A percentile compares a stretch with the other conserved stretches of the same genome.
Evolutionary conservation across 768 basidiomycete species (phyloP).

Genomic region (Serendipita sp.): DNA sequence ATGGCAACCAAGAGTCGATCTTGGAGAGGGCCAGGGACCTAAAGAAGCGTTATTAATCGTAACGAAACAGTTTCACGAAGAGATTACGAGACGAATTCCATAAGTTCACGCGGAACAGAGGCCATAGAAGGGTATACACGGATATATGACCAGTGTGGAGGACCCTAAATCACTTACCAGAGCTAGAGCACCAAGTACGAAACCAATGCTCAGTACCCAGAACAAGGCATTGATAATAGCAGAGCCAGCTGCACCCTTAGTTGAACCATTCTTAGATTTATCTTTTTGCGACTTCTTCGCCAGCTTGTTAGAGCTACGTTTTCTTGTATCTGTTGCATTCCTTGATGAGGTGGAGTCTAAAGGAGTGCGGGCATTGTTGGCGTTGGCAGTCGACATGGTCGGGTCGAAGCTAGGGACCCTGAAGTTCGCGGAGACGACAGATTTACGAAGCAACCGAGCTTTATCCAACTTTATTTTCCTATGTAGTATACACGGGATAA

Average conservation of each 20-base stretch:
- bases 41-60: not conserved
- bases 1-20: not conserved
- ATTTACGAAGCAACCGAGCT: too few relatives aligned
- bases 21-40: not conserved
- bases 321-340: too few relatives aligned
- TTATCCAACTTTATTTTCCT: too few relatives aligned
- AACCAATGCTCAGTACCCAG: not conserved
- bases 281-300: too few relatives aligned
- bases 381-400: not conserved
- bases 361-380: not conserved
- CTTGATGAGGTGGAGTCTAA: not conserved
- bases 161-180: not conserved
- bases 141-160: not conserved
- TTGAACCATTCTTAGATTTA: too few relatives aligned
- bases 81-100: too few relatives aligned
- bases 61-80: not conserved
- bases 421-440: too few relatives aligned
- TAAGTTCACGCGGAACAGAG: too few relatives aligned
- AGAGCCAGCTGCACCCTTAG: not conserved
- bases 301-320: too few relatives aligned
- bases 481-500: too few relatives aligned
- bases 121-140: too few relatives aligned
- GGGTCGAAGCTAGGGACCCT: not conserved
- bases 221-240: not conserved
- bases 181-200: not conserved